Evolutionary conservation across 2,329 filamentous ascomycete genomes (phyloP).

Genomic region (Neofusicoccum parvum): DNA sequence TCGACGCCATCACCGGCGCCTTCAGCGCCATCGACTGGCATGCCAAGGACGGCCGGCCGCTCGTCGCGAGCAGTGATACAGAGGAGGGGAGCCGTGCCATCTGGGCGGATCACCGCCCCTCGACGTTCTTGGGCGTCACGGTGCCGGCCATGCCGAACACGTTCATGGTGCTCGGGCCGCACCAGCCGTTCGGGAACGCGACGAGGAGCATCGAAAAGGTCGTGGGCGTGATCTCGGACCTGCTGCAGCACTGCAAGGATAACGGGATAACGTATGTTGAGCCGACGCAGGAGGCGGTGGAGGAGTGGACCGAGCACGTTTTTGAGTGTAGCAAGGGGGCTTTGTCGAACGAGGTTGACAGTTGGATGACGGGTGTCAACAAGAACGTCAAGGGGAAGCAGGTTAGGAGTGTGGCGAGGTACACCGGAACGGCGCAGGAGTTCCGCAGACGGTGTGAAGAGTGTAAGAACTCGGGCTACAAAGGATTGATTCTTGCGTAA

Average conservation of each 20-base stretch:
- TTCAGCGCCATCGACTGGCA: conserved; percentile 29
- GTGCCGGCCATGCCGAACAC: conserved; percentile 35
- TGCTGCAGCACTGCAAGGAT: conserved; percentile 37
- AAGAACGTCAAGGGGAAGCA: conserved; percentile 52
- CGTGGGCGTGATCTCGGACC: conserved; percentile 42
- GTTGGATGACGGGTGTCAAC: conserved; percentile 60
- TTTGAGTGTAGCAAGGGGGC: conserved; percentile 48
- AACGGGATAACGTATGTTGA: conserved; percentile 42
- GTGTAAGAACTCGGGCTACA: conserved; percentile 28
- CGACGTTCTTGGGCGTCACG: conserved; percentile 33
- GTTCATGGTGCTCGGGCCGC: conserved; percentile 47
- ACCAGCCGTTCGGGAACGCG: conserved; percentile 50
- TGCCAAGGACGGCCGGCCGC: conserved; percentile 28
- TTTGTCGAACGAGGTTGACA: conserved; percentile 53
- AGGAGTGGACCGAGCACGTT: conserved; percentile 54
- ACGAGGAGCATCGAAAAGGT: conserved; percentile 48
- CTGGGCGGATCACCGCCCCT: conserved; percentile 28
- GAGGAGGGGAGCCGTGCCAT: conserved; percentile 22
- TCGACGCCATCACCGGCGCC: conserved; percentile 25
- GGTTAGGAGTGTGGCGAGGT: conserved; percentile 50
- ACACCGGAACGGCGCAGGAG: conserved; percentile 49
- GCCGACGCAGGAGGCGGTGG: conserved; percentile 43
- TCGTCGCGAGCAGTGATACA: conserved; percentile 28
- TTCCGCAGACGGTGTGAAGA: conserved; percentile 42
- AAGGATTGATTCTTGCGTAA: conserved; percentile 26